Conservation (phyloP, 495 filamentous ascomycete genomes). For the Recurvomyces mirabilis region DNA sequence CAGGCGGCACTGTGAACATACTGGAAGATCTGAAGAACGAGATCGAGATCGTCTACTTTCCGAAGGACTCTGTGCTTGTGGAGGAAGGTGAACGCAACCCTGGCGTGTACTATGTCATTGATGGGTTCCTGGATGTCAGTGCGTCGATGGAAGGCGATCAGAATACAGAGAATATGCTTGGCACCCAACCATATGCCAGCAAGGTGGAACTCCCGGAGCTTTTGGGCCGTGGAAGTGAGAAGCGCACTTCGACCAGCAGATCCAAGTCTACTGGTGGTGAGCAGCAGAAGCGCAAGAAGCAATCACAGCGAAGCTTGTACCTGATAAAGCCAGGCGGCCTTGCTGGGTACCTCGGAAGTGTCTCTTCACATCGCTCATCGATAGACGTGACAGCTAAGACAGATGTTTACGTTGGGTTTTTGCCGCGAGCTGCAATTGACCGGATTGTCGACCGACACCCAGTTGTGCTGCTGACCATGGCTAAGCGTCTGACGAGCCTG, state of each 20-base stretch:
- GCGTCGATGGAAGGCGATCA: slow-evolving; percentile 47
- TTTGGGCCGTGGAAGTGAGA: slow-evolving; percentile 18
- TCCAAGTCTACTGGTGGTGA: slow-evolving; percentile 19
- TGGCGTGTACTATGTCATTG: slow-evolving; percentile 93
- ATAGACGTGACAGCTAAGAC: slow-evolving; percentile 96
- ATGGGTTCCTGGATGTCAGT: slow-evolving; percentile 91
- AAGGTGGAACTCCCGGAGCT: slow-evolving; percentile 14
- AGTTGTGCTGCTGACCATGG: slow-evolving; percentile 85
- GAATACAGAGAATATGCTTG: slow-evolving; percentile 25
- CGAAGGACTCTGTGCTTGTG: slow-evolving; percentile 86
- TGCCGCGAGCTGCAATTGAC: slow-evolving; percentile 76
- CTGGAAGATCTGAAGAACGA: slow-evolving; percentile 71
- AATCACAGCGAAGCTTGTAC: slow-evolving; percentile 62
- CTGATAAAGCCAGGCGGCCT: slow-evolving; percentile 91
- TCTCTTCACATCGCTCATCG: slow-evolving; percentile 91
- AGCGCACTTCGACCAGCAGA: slow-evolving; percentile 32
- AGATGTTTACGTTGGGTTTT: slow-evolving; percentile 94
- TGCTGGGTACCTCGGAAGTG: slow-evolving; percentile 84
- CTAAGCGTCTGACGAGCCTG: slow-evolving; percentile 80
- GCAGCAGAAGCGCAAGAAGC: slow-evolving; percentile 38
- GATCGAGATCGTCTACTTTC: slow-evolving; percentile 96
- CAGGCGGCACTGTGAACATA: slow-evolving; percentile 45
- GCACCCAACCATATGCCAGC: slow-evolving; percentile 16
- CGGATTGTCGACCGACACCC: slow-evolving; percentile 86
- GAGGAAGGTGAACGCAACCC: slow-evolving; percentile 95